Evolutionary conservation across 768 basidiomycete genomes (phyloP).

Genomic region (Phanerodontia chrysosporium): DNA sequence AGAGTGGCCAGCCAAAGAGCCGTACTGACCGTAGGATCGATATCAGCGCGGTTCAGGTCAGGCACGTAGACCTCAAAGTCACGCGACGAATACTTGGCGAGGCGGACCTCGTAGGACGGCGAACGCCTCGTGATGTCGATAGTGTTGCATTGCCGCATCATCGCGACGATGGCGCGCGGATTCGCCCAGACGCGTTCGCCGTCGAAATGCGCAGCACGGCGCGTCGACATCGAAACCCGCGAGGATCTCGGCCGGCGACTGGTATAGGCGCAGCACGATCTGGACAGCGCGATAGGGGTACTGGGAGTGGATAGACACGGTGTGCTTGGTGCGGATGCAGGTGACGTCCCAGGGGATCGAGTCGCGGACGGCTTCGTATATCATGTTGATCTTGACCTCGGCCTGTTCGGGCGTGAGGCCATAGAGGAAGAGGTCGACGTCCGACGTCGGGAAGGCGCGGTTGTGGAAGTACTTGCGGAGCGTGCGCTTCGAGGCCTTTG

Average conservation of each 20-base stretch:
- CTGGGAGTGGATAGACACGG: slow-evolving; percentile 59
- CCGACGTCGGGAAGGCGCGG: slow-evolving; percentile 52
- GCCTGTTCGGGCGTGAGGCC: slow-evolving; percentile 57
- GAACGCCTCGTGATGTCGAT: slow-evolving; percentile 60
- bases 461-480: slow-evolving; percentile 57
- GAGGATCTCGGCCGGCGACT: slow-evolving; percentile 59
- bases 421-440: slow-evolving; percentile 62
- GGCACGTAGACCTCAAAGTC: slow-evolving; percentile 58
- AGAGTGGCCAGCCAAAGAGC: not conserved
- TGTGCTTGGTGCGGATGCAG: slow-evolving; percentile 62
- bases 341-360: slow-evolving; percentile 68
- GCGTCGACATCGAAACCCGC: slow-evolving; percentile 68
- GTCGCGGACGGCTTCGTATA: slow-evolving; percentile 62
- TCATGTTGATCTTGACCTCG: slow-evolving; percentile 52
- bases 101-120: slow-evolving; percentile 60
- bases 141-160: slow-evolving; percentile 66
- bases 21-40: slow-evolving; percentile 55
- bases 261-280: slow-evolving; percentile 61
- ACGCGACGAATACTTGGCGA: slow-evolving; percentile 52
- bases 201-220: slow-evolving; percentile 54
- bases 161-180: slow-evolving; percentile 53
- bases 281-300: slow-evolving; percentile 67
- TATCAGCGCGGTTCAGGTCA: slow-evolving; percentile 40
- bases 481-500: slow-evolving; percentile 49
- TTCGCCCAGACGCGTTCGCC: slow-evolving; percentile 55